phyloP scores from a whole-genome alignment of 805 yeast genomes.

The Ogataea wickerhamii region DNA sequence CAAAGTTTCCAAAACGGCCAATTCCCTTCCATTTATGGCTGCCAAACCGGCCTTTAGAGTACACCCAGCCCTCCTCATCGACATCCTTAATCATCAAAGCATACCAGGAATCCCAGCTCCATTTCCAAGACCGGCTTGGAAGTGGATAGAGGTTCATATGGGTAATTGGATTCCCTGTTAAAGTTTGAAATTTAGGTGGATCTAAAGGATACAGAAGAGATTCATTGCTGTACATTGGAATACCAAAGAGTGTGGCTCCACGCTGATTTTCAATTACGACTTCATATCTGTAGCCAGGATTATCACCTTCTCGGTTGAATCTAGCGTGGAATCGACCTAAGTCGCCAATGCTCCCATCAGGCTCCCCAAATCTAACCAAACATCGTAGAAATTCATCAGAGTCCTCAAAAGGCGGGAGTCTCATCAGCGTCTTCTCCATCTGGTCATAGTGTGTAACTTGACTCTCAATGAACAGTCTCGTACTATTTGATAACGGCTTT shows the following conservation, averaged over 20 bases:
- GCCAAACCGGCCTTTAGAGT: conserved; percentile 40
- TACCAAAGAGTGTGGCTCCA: conserved; percentile 50
- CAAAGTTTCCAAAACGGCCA: conserved; percentile 46
- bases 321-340: conserved; percentile 10
- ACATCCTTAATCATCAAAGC: conserved; percentile 51
- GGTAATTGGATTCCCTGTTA: conserved; percentile 38
- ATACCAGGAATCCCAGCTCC: conserved; percentile 57
- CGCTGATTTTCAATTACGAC: conserved; percentile 52
- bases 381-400: conserved; percentile 26
- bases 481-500: neutral
- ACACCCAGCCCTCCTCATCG: conserved; percentile 58
- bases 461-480: conserved; percentile 7
- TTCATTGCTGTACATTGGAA: conserved; percentile 44
- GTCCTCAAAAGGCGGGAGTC: conserved; percentile 30
- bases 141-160: conserved; percentile 36
- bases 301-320: conserved; percentile 3
- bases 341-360: conserved; percentile 8
- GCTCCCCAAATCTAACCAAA: conserved; percentile 19
- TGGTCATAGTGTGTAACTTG: conserved; percentile 24
- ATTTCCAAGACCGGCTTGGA: conserved; percentile 49
- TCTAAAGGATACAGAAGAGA: conserved; percentile 47
- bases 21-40: conserved; percentile 49
- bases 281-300: conserved; percentile 29
- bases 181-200: conserved; percentile 46
- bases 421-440: conserved; percentile 25